Evolutionary conservation across 345 rosid genomes (phyloP).

Genomic region (Carallia brachiata): DNA sequence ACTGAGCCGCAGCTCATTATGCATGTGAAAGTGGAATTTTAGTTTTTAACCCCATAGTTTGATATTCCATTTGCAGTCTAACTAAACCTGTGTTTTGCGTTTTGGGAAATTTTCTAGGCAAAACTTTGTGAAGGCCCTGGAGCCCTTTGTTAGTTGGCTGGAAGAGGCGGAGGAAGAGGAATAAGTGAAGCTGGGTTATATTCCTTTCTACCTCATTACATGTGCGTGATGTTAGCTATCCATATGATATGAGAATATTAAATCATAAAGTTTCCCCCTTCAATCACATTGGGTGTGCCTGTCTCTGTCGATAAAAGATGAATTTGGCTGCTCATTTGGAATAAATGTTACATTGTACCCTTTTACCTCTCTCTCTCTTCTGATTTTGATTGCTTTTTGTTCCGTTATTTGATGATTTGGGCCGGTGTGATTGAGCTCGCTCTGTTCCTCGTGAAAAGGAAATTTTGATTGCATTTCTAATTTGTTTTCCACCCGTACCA

Average conservation of each 20-base stretch:
- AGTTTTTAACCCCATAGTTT: too few species aligned
- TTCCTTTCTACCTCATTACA: not conserved
- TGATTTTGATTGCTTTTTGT: too few species aligned
- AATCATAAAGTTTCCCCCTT: conserved; percentile 11
- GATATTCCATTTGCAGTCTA: too few species aligned
- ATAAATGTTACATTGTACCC: conserved; percentile 12
- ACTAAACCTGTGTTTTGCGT: too few species aligned
- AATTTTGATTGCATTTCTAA: too few species aligned
- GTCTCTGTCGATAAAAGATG: not conserved
- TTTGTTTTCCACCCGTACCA: too few species aligned
- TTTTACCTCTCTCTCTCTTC: not conserved
- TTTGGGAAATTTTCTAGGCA: conserved; percentile 43
- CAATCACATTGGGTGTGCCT: conserved; percentile 13
- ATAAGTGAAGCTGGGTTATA: conserved; percentile 18
- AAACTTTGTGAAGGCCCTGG: conserved; percentile 85
- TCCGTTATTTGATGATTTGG: too few species aligned
- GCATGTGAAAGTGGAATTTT: too few species aligned
- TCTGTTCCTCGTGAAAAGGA: too few species aligned
- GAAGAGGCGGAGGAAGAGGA: conserved; percentile 99
- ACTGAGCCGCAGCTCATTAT: too few species aligned
- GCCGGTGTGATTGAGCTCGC: too few species aligned
- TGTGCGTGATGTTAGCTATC: not conserved
- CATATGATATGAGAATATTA: not conserved
- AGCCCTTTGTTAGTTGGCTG: conserved; percentile 92
- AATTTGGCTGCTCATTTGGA: conserved; percentile 7